These are phyloP conservation scores for Saccharomycopsis guyanensis DNA, from an alignment of 805 yeast species.

Conservation along the genomic window DNA sequence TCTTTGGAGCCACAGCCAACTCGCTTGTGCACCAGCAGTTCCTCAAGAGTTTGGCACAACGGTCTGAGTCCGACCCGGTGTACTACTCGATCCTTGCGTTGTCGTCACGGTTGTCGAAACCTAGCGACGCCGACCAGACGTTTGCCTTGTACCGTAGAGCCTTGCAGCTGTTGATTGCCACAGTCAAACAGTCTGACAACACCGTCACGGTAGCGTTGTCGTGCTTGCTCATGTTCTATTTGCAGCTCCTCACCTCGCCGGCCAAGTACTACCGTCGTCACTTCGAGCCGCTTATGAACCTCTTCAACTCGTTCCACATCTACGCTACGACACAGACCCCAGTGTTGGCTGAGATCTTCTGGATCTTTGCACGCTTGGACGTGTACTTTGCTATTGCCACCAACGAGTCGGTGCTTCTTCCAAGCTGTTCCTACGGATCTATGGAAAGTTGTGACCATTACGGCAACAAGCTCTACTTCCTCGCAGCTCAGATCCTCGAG, in stretches of 20 bases:
- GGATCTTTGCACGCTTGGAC: slow-evolving; percentile 16
- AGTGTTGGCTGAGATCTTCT: slow-evolving; percentile 10
- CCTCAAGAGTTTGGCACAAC: background rate
- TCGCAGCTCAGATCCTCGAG: slow-evolving; percentile 7
- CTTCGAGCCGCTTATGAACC: slow-evolving; percentile 6
- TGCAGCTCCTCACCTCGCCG: slow-evolving; percentile 12
- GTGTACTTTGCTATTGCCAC: slow-evolving; percentile 10
- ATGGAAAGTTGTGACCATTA: background rate
- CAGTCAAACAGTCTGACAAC: background rate
- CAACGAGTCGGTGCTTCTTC: slow-evolving; percentile 7
- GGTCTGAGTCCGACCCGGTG: background rate
- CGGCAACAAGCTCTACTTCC: slow-evolving; percentile 9
- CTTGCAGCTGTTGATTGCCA: slow-evolving; percentile 6
- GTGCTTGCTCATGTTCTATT: slow-evolving; percentile 11
- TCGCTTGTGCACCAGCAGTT: background rate
- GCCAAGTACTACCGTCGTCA: slow-evolving; percentile 5
- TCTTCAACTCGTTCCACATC: slow-evolving; percentile 11
- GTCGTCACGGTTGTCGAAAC: slow-evolving; percentile 4
- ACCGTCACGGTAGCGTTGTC: background rate
- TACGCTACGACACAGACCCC: background rate
- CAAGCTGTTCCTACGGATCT: background rate
- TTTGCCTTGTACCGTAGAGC: slow-evolving; percentile 10
- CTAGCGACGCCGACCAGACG: background rate
- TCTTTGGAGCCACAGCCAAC: too few relatives aligned
- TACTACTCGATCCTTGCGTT: slow-evolving; percentile 12